Conservation (phyloP, 2,329 filamentous ascomycete genomes). For the Rhynchosporium agropyri region DNA sequence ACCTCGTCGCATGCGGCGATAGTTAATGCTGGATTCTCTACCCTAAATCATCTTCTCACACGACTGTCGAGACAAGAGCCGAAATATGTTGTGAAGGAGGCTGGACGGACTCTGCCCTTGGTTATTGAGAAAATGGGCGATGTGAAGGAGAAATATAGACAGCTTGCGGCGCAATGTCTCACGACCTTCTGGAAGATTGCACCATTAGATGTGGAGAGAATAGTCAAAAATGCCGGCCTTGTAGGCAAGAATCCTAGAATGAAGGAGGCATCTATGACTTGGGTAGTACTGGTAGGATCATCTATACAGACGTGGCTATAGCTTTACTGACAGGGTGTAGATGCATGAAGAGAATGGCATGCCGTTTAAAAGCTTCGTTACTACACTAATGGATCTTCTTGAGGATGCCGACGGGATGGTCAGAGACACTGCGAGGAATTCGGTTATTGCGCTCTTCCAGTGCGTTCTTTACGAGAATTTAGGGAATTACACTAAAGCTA, state of each 20-base stretch:
- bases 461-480: conserved; percentile 45
- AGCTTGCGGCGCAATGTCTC: conserved; percentile 73
- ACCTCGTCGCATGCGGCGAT: conserved; percentile 76
- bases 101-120: conserved; percentile 69
- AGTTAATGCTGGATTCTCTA: conserved; percentile 82
- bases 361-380: conserved; percentile 82
- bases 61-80: conserved; percentile 84
- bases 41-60: conserved; percentile 84
- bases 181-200: conserved; percentile 74
- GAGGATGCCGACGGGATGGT: conserved; percentile 90
- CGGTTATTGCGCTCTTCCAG: conserved; percentile 86
- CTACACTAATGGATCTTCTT: conserved; percentile 78
- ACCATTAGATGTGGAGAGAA: conserved; percentile 74
- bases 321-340: conserved; percentile 45
- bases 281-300: conserved; percentile 71
- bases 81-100: conserved; percentile 70
- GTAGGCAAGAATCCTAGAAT: conserved; percentile 78
- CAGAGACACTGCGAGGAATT: conserved; percentile 78
- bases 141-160: conserved; percentile 80
- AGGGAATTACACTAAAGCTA: conserved; percentile 15
- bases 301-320: conserved; percentile 14
- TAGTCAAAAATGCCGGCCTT: conserved; percentile 77
- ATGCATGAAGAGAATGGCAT: conserved; percentile 82
- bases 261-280: conserved; percentile 83
- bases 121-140: conserved; percentile 87